A percentile compares a stretch with the other conserved stretches of the same genome.
Conservation (phyloP, 2,329 filamentous ascomycete species). For the Sporothrix curviconia region DNA sequence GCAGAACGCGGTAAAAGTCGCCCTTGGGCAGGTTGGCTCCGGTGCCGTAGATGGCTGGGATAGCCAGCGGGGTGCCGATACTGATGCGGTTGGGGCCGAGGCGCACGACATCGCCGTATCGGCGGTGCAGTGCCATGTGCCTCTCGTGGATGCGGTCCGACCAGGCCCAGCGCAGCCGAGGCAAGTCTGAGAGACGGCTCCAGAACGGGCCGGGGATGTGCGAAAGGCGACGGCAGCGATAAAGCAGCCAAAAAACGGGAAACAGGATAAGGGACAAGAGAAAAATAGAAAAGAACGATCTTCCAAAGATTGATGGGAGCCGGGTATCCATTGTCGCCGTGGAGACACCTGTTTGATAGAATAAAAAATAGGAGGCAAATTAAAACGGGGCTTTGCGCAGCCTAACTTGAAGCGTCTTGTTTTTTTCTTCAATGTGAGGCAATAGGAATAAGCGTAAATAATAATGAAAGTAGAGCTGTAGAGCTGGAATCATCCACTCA, state of each 20-base stretch:
- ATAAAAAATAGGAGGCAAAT: neutral
- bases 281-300: neutral
- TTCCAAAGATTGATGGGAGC: neutral
- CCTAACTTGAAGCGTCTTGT: too few relatives aligned
- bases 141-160: slow-evolving; percentile 5
- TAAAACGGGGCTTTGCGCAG: too few relatives aligned
- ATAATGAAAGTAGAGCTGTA: too few relatives aligned
- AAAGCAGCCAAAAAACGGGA: neutral
- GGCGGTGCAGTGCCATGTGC: slow-evolving; percentile 5
- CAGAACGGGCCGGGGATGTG: slow-evolving; percentile 10
- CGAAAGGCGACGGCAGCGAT: neutral
- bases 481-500: too few relatives aligned
- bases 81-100: slow-evolving; percentile 7
- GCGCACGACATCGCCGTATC: slow-evolving; percentile 7
- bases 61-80: slow-evolving; percentile 3
- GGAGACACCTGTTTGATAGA: neutral
- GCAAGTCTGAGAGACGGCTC: neutral
- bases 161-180: slow-evolving; percentile 10
- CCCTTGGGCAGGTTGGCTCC: slow-evolving; percentile 7
- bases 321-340: too few relatives aligned
- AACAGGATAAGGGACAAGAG: neutral
- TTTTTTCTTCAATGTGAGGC: too few relatives aligned
- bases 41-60: slow-evolving; percentile 7
- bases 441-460: too few relatives aligned
- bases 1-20: slow-evolving; percentile 9